Base-by-base conservation (phyloP, 148 eudicot genomes). In the Oxyria digyna region DNA sequence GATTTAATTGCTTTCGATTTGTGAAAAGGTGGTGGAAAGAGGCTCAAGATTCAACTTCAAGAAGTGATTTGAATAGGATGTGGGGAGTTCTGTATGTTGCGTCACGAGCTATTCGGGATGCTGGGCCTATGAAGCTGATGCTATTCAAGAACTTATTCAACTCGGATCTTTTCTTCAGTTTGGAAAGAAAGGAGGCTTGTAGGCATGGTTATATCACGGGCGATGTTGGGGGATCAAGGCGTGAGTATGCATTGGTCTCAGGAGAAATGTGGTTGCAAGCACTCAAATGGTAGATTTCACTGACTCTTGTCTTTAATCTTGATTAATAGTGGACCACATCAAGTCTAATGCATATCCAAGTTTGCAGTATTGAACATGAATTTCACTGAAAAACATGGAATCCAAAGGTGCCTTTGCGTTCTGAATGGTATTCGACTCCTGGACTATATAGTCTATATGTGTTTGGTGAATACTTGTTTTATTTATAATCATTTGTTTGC, bases 221-320 rank as follows among this genome's bases (percentile, higher is more conserved):
- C 42, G 95, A 86, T 66, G 85, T 76, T 41, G 91, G 89, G 32
- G 84, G 81, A 24, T 86, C 95, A 0, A 81, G 90, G 3, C 83
- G 89, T 59, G 87, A 86, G 76, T 93, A 85, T 71, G 98, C 98
- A 0, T 77, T 93, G 75, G 89, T 93, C 75, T 79, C 96, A 12
- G 96, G 88, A 1, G 95, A 93, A 13, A 82, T 90, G 89, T 93
- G 96, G 98, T 75, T 93, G 73, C 85, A 87, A 73, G 87, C 95
- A 24, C 90, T 93, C 32, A 93, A 89, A 84, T 89, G 98, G 98
- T 93, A 4, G 81, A 52, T 13, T 48, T 68, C 33, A 11, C 49
- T 38, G 18, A 13, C 17, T n/a, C n/a, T 4, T 45, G 49, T 45
- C 32, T 59, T 59, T 29, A 4, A 59, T 27, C 65, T 29, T 14